Evolutionary conservation across 495 filamentous ascomycete species (phyloP).

Genomic region (Podospora conica): DNA sequence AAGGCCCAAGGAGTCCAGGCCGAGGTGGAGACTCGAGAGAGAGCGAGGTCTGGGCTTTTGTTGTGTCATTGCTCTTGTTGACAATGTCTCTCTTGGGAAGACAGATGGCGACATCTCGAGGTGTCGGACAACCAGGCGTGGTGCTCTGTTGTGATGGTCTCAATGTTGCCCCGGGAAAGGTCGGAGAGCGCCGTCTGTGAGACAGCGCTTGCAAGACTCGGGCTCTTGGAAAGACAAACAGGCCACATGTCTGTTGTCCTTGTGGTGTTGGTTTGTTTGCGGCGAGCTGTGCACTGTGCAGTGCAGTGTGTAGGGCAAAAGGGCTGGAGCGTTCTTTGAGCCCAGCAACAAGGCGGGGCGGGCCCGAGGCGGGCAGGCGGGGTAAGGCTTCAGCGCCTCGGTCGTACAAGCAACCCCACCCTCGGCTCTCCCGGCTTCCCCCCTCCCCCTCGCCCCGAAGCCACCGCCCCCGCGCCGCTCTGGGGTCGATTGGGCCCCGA

Average conservation of each 20-base stretch:
- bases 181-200: too few relatives aligned
- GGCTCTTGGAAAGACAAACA: too few relatives aligned
- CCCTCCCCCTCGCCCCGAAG: conserved; percentile 3
- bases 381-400: not conserved
- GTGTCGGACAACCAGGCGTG: too few relatives aligned
- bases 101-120: too few relatives aligned
- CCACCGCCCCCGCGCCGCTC: not conserved
- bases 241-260: too few relatives aligned
- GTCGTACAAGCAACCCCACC: not conserved
- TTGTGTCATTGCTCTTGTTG: not conserved
- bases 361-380: too few relatives aligned
- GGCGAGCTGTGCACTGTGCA: not conserved
- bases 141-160: too few relatives aligned
- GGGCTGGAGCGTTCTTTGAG: conserved; percentile 2
- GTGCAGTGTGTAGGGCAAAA: too few relatives aligned
- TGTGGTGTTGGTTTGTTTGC: not conserved
- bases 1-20: not conserved
- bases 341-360: not conserved
- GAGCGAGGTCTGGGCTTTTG: not conserved
- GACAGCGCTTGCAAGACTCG: too few relatives aligned
- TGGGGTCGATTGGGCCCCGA: conserved; percentile 5
- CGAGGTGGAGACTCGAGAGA: not conserved
- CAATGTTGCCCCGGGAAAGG: too few relatives aligned
- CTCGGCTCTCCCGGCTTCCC: not conserved
- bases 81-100: too few relatives aligned